Base-by-base conservation (phyloP, 176 grass and related monocot species). In the Hordeum vulgare region DNA sequence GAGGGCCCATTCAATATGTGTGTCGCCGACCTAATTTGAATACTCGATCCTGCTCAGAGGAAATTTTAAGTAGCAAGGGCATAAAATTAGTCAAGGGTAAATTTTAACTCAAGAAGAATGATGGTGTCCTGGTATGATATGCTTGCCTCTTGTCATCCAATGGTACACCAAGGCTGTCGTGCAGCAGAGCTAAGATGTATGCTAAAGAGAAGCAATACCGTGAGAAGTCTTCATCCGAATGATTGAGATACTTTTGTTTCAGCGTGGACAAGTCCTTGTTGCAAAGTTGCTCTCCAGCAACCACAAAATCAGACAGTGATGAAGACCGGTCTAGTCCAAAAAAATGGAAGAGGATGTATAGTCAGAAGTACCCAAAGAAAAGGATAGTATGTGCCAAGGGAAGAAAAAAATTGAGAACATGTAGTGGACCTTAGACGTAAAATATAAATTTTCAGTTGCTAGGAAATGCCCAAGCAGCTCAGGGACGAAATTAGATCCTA, bases 381-480 rank as follows among this genome's bases (percentile, higher is more conserved):
- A 45, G 26, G 37, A 47, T 27, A 2, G 7, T 28, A 33, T 29
- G 8, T 21, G 53, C 47, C 47, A 73, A 58, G 21, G 26, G 14
- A 65, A 75, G 77, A 56, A 36, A 45, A 75, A 74, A 63, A n/a
- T n/a, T 18, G 44, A 21, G 23, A 54, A 71, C 10, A 53, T 61
- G 74, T 14, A 53, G 27, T 53, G 29, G 61, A 98, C 96, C 96
- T 95, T 91, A 57, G 90, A 85, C 40, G 96, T 98, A 82, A 93
- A 95, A 85, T 90, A 95, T 85, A 98, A 98, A 89, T 98, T 98
- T 76, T 98, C 96, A 78, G 96, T 98, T 83, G 93, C 96, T 71
- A 98, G 69, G 81, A 98, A 98, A 57, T 86, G 85, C 58, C 96
- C 96, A 69, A n/a, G 82, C 20, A 98, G 76, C 83, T 94, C 89